phyloP scores from a whole-genome alignment of 345 rosid species.

The Populus simonii region DNA sequence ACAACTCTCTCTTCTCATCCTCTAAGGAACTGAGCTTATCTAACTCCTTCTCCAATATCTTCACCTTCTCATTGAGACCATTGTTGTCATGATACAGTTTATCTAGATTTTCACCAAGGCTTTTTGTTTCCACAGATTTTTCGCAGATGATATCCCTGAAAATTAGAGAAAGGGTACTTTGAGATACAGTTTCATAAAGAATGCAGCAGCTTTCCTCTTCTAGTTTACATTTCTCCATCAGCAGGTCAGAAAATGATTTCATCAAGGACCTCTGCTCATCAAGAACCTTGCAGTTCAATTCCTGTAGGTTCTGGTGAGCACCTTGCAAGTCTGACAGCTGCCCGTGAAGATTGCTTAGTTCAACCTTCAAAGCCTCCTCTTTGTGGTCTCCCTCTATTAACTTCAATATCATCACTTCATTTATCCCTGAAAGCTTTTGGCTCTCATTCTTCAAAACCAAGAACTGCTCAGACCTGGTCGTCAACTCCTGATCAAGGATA shows the following conservation, averaged over 20 bases:
- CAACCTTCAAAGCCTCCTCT: constrained; percentile 56
- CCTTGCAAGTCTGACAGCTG: constrained; percentile 44
- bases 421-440: constrained; percentile 36
- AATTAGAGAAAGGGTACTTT: constrained; percentile 52
- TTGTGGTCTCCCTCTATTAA: constrained; percentile 47
- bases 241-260: constrained; percentile 39
- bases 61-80: constrained; percentile 53
- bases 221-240: constrained; percentile 44
- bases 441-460: constrained; percentile 41
- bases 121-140: constrained; percentile 42
- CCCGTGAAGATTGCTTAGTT: constrained; percentile 44
- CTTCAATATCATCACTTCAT: constrained; percentile 51
- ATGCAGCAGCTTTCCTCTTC: constrained; percentile 58
- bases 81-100: constrained; percentile 44
- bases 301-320: constrained; percentile 43
- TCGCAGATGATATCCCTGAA: constrained; percentile 47
- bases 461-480: constrained; percentile 43
- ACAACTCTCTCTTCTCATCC: constrained; percentile 44
- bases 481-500: constrained; percentile 44
- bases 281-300: constrained; percentile 45
- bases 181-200: constrained; percentile 50
- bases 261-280: constrained; percentile 48
- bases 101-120: constrained; percentile 37
- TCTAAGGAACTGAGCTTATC: constrained; percentile 35
- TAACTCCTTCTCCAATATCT: constrained; percentile 38